phyloP scores from a whole-genome alignment of 371 early-diverging fungal species.

The Apophysomyces elegans region DNA sequence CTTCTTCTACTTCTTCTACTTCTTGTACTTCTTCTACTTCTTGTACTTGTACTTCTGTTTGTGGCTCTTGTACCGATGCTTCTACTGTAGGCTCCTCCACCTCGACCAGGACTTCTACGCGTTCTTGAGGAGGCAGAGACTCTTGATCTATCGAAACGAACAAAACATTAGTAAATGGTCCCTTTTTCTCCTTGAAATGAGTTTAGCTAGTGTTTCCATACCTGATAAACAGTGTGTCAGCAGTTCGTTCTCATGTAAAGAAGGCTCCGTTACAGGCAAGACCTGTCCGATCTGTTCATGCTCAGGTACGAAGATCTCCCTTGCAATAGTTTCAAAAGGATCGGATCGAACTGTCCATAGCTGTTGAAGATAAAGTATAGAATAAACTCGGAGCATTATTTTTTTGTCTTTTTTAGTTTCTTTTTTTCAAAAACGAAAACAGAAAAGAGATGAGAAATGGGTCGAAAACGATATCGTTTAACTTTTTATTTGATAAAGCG shows the following conservation, averaged over 20 bases:
- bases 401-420: too few species aligned
- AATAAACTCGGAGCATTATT: conserved; percentile 1
- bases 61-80: too few species aligned
- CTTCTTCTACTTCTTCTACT: too few species aligned
- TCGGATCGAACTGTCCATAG: conserved; percentile 8
- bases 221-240: background rate
- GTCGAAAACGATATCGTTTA: background rate
- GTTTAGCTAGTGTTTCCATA: background rate
- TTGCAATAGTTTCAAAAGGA: background rate
- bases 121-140: too few species aligned
- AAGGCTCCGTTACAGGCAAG: background rate
- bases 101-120: too few species aligned
- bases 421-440: too few species aligned
- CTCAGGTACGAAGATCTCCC: conserved; percentile 3
- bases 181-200: too few species aligned
- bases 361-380: conserved; percentile 8
- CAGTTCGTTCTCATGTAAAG: background rate
- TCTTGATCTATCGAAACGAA: too few species aligned
- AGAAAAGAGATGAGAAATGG: conserved; percentile 1
- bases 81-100: too few species aligned
- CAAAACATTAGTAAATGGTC: too few species aligned
- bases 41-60: too few species aligned
- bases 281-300: background rate
- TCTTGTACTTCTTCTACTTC: too few species aligned
- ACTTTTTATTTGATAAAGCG: conserved; percentile 9